These are phyloP conservation scores for Xylaria longipes DNA, from an alignment of 495 filamentous ascomycete genomes.

Conservation along the genomic window DNA sequence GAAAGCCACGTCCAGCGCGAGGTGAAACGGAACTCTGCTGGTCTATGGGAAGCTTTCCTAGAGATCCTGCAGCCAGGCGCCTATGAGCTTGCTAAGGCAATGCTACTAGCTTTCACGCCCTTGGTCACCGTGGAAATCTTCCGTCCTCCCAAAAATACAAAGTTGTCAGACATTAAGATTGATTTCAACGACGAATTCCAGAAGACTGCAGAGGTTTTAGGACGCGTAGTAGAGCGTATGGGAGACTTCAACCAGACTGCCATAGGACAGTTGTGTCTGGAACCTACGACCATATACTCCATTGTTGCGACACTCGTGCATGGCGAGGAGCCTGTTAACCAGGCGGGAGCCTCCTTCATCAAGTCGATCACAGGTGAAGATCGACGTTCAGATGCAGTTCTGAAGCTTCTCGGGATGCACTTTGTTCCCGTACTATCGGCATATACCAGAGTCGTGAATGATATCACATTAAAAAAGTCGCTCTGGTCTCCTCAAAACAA, in stretches of 20 bases:
- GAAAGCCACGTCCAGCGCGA: conserved; percentile 69
- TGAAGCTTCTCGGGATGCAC: conserved; percentile 67
- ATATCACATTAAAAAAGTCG: conserved; percentile 64
- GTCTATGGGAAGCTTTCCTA: conserved; percentile 79
- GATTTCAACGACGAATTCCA: conserved; percentile 77
- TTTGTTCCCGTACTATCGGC: conserved; percentile 53
- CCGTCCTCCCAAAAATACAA: conserved; percentile 54
- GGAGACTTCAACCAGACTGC: conserved; percentile 72
- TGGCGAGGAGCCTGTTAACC: conserved; percentile 69
- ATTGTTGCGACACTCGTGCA: conserved; percentile 73
- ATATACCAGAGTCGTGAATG: conserved; percentile 46
- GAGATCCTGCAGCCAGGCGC: conserved; percentile 69
- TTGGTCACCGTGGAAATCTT: conserved; percentile 78
- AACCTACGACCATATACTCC: conserved; percentile 64
- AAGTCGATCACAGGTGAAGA: conserved; percentile 77
- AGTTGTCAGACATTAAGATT: conserved; percentile 57
- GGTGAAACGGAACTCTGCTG: conserved; percentile 65
- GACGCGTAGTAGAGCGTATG: conserved; percentile 75
- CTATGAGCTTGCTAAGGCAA: conserved; percentile 68
- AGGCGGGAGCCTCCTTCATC: conserved; percentile 77
- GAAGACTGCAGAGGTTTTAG: conserved; percentile 70
- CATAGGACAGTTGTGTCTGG: conserved; percentile 68
- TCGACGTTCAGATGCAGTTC: conserved; percentile 75
- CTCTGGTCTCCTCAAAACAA: conserved; percentile 42
- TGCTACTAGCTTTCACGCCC: conserved; percentile 71